Evolutionary conservation across 176 grass and related monocot genomes (phyloP).

Genomic region (Puya raimondii): DNA sequence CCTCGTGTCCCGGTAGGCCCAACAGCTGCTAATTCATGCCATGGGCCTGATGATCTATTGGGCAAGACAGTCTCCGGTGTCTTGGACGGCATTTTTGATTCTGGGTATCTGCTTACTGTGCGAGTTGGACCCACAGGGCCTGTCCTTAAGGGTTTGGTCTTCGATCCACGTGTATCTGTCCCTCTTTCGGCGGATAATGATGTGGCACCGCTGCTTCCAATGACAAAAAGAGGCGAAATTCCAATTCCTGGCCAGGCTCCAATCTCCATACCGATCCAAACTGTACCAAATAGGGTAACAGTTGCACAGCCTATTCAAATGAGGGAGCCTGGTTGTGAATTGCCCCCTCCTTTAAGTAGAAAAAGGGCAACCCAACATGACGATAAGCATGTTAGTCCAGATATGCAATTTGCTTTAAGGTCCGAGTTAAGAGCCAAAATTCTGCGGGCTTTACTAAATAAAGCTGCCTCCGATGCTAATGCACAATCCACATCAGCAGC

Average conservation of each 20-base stretch:
- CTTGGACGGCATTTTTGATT: conserved; percentile 27
- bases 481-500: neutral
- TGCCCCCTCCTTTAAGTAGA: neutral
- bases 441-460: neutral
- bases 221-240: conserved; percentile 1
- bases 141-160: conserved; percentile 27
- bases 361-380: neutral
- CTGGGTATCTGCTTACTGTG: conserved; percentile 30
- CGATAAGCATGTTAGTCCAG: neutral
- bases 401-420: neutral
- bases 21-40: conserved; percentile 2
- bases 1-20: too few species aligned
- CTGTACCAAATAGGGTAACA: neutral
- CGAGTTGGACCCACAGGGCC: conserved; percentile 16
- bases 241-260: conserved; percentile 1
- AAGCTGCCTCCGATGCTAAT: neutral
- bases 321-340: conserved; percentile 2
- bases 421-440: conserved; percentile 4
- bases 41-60: conserved; percentile 1
- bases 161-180: conserved; percentile 22
- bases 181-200: conserved; percentile 29
- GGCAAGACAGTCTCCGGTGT: conserved; percentile 25
- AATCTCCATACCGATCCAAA: neutral
- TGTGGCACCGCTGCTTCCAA: conserved; percentile 21
- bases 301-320: conserved; percentile 13